Evolutionary conservation across 176 grass and related monocot species (phyloP).

Genomic region (Oropetium thomaeum): DNA sequence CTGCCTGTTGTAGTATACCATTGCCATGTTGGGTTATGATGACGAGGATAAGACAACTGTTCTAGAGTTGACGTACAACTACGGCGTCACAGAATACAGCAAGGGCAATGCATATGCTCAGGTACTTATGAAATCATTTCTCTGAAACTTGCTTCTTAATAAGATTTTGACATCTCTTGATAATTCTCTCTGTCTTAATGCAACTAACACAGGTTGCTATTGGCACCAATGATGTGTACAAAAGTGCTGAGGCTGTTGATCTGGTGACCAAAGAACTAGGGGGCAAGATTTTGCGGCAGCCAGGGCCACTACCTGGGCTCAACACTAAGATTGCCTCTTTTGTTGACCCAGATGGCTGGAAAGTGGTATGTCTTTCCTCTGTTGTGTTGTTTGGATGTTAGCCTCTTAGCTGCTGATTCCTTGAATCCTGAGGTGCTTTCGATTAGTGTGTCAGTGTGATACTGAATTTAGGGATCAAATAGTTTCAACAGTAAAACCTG

Average conservation of each 20-base stretch:
- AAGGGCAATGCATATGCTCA: slow-evolving; percentile 98
- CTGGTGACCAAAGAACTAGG: slow-evolving; percentile 74
- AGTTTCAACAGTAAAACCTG: background rate
- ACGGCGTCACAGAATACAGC: slow-evolving; percentile 84
- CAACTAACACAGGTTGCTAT: slow-evolving; percentile 60
- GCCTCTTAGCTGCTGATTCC: background rate
- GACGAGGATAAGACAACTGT: slow-evolving; percentile 79
- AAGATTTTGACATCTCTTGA: slow-evolving; percentile 2
- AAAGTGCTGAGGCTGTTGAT: slow-evolving; percentile 73
- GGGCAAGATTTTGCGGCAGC: slow-evolving; percentile 82
- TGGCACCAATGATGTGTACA: slow-evolving; percentile 96
- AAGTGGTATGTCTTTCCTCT: slow-evolving; percentile 64
- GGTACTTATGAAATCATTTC: slow-evolving; percentile 39
- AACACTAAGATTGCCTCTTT: slow-evolving; percentile 93
- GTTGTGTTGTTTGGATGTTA: background rate
- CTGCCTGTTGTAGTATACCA: slow-evolving; percentile 59
- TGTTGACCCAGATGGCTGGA: slow-evolving; percentile 99
- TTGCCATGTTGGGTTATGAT: slow-evolving; percentile 89
- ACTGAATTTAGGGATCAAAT: background rate
- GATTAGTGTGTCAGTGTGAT: slow-evolving; percentile 16
- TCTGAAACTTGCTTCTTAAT: background rate
- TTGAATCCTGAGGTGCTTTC: background rate
- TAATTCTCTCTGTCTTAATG: background rate
- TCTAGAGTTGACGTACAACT: slow-evolving; percentile 93
- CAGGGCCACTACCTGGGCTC: slow-evolving; percentile 77